Base-by-base conservation (phyloP, 2,329 filamentous ascomycete species). In the Dryadomyces quercivorus region DNA sequence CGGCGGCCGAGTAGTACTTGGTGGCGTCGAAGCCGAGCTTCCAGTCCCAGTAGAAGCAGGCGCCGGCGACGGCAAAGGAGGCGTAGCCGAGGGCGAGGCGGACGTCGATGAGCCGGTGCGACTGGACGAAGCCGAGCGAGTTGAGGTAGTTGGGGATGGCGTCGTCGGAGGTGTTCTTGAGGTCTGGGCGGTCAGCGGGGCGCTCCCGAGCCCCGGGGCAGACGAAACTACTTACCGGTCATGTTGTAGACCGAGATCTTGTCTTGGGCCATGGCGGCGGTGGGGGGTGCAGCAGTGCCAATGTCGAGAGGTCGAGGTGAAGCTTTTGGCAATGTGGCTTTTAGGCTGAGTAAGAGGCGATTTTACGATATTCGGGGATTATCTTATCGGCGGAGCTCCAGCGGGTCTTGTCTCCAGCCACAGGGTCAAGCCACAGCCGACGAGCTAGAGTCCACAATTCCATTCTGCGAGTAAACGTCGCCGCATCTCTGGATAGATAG, bases 111-210 rank as follows among this genome's bases (percentile, higher is more conserved):
- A 93, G 82, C 56, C 71, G 77, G 72, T 97, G 85, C 59, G 86
- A 84, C 70, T 95, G 90, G 59, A 74, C 79, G 75, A 96, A 96
- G 61, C 77, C 84, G 67, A 97, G 82, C 36, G 83, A 87, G 70
- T 88, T 92, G 59, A 98, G 83, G 74, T 97, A 97, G 72, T 93
- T 90, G 56, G 87, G 83, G 57, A 98, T 84, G 55, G 91, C 89
- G 72, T 98, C 93, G 73, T 98, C 93, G 61, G 88, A 89, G 43
- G 91, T 94, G 73, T 93, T 95, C 72, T 97, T 97, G 60, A 98
- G 85, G 68, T 97, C 93, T 95, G 66, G 21, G n/a, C n/a, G n/a
- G n/a, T n/a, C n/a, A n/a, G n/a, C n/a, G n/a, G n/a, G n/a, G n/a
- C n/a, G n/a, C n/a, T n/a, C n/a, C n/a, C n/a, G n/a, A n/a, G n/a